Evolutionary conservation across 2,329 filamentous ascomycete species (phyloP), one percentile per base, ranked within the genome.

Genomic region (Bipolaris zeicola): DNA sequence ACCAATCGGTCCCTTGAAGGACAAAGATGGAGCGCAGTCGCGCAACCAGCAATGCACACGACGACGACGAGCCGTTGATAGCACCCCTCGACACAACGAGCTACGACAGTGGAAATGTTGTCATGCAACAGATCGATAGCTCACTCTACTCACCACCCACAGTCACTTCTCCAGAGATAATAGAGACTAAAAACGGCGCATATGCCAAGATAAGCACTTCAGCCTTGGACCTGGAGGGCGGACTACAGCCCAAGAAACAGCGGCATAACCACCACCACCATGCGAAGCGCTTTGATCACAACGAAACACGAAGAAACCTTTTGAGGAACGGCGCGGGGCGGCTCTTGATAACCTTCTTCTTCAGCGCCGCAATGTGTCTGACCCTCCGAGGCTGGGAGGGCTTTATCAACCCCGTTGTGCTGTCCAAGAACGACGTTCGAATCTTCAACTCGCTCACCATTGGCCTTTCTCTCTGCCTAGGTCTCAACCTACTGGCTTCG

Each of bases 371-470:
- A 10, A 73, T 74, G 46, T 71, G 66, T 3, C 13, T 73, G 7
- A 61, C 61, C 7, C 53, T 75, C 16, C 69, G 63, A 55, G 57
- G 64, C 0, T 76, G 72, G 60, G 66, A 74, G 62, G 73, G 72
- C 1, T 73, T 70, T 43, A 44, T 39, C 6, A 38, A 44, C 5
- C 66, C 61, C 0, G 44, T 64, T 5, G 62, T 74, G 5, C 60
- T 76, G 14, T 66, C 62, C 33, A 74, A 68, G 26, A 61, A 39
- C 0, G 63, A 71, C 16, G 63, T 73, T 8, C 61, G 68, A 44
- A 43, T 71, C 18, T 76, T 76, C 67, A 75, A 75, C 52, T 62
- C 71, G 3, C 45, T 76, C 16, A 70, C 72, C 53, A 62, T 75
- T 6, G 72, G 69, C 1, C 55, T 76, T 1, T 75, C 73, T 5